Evolutionary conservation across 352 stramenopile genomes (phyloP).

Genomic region (Pythium coloratum): DNA sequence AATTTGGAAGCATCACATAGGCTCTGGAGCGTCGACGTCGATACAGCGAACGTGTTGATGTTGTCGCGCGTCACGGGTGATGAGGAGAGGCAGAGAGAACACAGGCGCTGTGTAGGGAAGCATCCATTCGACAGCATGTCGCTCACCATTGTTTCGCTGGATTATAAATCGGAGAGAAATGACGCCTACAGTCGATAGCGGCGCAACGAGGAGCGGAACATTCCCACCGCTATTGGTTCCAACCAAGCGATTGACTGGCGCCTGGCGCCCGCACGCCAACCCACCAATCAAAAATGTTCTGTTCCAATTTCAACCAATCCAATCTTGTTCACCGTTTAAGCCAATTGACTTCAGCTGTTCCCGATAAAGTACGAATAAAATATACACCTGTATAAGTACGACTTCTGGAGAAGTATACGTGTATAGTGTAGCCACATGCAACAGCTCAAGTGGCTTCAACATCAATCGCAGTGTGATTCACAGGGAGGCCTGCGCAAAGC

Average conservation of each 20-base stretch:
- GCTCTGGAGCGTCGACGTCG: not conserved
- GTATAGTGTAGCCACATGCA: not conserved
- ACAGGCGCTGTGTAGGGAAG: not conserved
- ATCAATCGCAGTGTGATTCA: no score
- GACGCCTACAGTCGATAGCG: slow-evolving; percentile 10
- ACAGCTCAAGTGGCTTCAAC: not conserved
- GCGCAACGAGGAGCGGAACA: slow-evolving; percentile 2
- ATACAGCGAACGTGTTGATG: not conserved
- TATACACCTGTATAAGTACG: slow-evolving; percentile 16
- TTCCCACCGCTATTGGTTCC: slow-evolving; percentile 26
- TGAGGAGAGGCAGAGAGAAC: slow-evolving; percentile 11
- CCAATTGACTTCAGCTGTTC: slow-evolving; percentile 10
- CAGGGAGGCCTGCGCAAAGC: no score
- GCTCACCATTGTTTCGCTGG: slow-evolving; percentile 67
- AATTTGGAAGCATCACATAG: not conserved
- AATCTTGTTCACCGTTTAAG: not conserved
- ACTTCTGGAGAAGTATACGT: not conserved
- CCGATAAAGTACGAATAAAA: slow-evolving; percentile 14
- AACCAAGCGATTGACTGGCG: slow-evolving; percentile 34
- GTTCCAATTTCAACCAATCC: slow-evolving; percentile 11
- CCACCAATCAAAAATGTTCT: slow-evolving; percentile 10
- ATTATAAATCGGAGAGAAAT: slow-evolving; percentile 37
- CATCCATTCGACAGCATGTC: not conserved
- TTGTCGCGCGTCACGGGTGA: not conserved
- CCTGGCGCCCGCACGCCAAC: slow-evolving; percentile 16